Conservation (phyloP, 2,329 filamentous ascomycete species). For the Trichophyton rubrum region DNA sequence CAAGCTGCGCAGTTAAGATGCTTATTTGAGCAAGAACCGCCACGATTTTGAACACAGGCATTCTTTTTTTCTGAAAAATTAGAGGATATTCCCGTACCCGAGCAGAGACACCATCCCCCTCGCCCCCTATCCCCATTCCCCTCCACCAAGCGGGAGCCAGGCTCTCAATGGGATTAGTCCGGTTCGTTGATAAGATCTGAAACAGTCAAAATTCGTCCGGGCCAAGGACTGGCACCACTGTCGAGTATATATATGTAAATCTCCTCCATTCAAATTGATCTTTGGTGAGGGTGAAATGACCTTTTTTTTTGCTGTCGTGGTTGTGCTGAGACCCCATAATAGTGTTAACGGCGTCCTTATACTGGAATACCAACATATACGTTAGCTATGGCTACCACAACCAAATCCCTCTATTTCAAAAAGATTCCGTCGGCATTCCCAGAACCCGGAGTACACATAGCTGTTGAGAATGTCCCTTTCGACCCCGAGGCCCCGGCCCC, state of each 20-base stretch:
- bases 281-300: neutral
- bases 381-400: conserved; percentile 31
- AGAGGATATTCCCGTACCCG: neutral
- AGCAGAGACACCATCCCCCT: neutral
- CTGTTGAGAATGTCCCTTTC: conserved; percentile 53
- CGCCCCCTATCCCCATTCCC: neutral
- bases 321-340: neutral
- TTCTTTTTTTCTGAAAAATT: neutral
- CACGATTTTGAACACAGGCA: neutral
- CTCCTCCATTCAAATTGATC: neutral
- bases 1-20: neutral
- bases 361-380: neutral
- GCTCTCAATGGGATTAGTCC: neutral
- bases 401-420: conserved; percentile 68
- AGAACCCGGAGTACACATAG: conserved; percentile 57
- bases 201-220: neutral
- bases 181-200: neutral
- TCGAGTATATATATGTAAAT: neutral
- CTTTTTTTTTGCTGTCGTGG: neutral
- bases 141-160: neutral
- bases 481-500: conserved; percentile 47
- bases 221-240: neutral
- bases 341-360: neutral
- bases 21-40: neutral
- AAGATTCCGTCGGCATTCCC: conserved; percentile 54